Evolutionary conservation across 164 flowering plant genomes (phyloP), one percentile per base, ranked within the genome.

Genomic region (Hamamelis virginiana): DNA sequence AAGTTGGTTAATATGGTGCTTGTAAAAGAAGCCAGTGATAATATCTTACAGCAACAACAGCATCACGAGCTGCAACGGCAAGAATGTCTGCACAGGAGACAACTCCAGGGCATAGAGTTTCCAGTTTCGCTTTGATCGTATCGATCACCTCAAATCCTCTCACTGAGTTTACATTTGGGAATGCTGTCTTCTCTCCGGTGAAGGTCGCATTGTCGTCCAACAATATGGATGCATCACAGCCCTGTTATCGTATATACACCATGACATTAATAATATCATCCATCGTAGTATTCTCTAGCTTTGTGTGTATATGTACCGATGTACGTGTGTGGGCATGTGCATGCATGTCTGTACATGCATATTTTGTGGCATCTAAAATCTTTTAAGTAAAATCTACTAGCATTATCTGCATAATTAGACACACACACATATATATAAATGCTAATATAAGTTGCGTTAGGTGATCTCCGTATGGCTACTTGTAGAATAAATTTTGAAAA

Each of bases 41-140:
- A n/a, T n/a, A 21, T 18, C 76, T 73, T 59, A 81, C 84, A 18
- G 69, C 71, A 61, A 64, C 75, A 5, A 74, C 77, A 22, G 80
- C 69, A 38, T 81, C 84, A 5, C 80, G 74, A 43, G 84, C 82
- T 8, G 82, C 85, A 51, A 81, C 67, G 11, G 82, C 79, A 16
- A 81, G 16, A 26, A 81, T 79, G 44, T 81, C 85, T 0, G 85
- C 85, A 47, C 85, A 81, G 11, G 85, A 81, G 13, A 81, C 85
- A 1, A 75, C 76, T 0, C 33, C 59, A 1, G 65, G 67, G 60
- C 85, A 81, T 23, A n/a, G 33, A 9, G 23, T 14, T 26, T 81
- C 78, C 12, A 81, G 66, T 4, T 46, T 22, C 1, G 71, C 21
- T 50, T 81, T 81, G 38, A 77, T 75, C 21, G 8, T 13, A 25